A percentile compares a stretch with the other conserved stretches of the same genome.
Evolutionary conservation across 495 filamentous ascomycete species (phyloP).

Genomic region (Talaromyces nanjingensis): DNA sequence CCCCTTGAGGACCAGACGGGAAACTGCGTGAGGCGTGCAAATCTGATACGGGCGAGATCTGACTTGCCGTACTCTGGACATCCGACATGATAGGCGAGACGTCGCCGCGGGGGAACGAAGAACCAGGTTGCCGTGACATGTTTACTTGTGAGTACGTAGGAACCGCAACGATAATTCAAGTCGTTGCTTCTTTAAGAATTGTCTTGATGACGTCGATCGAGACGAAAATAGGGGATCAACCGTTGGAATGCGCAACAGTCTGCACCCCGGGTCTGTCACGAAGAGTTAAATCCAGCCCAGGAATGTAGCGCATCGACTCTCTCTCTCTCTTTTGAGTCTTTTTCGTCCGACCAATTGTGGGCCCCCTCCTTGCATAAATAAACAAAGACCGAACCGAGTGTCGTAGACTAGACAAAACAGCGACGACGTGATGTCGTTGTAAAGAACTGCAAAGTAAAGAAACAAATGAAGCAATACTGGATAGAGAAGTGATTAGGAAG

Average conservation of each 20-base stretch:
- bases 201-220: conserved; percentile 1
- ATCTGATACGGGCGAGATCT: conserved; percentile 9
- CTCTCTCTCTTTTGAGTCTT: too few relatives aligned
- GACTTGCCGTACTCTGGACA: conserved; percentile 6
- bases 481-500: background rate
- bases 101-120: background rate
- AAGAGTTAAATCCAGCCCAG: background rate
- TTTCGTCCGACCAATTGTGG: background rate
- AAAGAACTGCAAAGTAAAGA: background rate
- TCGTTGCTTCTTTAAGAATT: background rate
- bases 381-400: background rate
- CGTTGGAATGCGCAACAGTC: background rate
- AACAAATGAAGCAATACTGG: background rate
- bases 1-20: conserved; percentile 7
- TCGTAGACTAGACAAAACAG: background rate
- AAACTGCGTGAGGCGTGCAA: background rate
- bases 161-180: background rate
- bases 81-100: conserved; percentile 3
- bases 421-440: background rate
- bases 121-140: conserved; percentile 4
- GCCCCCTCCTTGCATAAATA: background rate
- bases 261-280: background rate
- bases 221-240: background rate
- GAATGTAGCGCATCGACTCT: conserved; percentile 1
- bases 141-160: background rate